Conservation (phyloP, 306 rosid species). For the Begonia loranthoides region DNA sequence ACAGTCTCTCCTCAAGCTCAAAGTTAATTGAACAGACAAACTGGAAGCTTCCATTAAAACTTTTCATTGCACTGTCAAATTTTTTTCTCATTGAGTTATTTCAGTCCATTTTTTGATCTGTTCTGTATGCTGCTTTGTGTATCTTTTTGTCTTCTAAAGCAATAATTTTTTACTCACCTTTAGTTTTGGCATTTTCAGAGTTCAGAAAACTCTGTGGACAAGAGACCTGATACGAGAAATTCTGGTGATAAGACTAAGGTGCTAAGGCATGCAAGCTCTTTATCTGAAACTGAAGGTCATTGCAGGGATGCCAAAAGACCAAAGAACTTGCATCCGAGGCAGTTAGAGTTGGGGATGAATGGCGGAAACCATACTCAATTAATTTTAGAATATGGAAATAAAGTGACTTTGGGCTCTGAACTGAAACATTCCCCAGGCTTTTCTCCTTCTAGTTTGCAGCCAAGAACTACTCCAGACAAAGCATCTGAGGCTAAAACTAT, state of each 20-base stretch:
- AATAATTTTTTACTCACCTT: constrained; percentile 4
- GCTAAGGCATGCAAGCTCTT: constrained; percentile 31
- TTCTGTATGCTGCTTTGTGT: background rate
- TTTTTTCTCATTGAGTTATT: too few species aligned
- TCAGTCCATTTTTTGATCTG: too few species aligned
- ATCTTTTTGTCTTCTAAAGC: background rate
- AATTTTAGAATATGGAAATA: constrained; percentile 12
- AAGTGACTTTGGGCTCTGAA: constrained; percentile 14
- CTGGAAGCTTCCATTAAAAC: too few species aligned
- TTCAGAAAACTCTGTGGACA: constrained; percentile 26
- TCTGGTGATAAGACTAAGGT: constrained; percentile 19
- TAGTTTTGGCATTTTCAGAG: constrained; percentile 19
- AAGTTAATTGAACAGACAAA: background rate
- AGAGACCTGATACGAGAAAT: constrained; percentile 18
- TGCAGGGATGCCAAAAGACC: constrained; percentile 41
- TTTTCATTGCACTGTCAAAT: too few species aligned
- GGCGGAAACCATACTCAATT: constrained; percentile 11
- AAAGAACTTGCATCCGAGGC: constrained; percentile 21
- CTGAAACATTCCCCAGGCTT: constrained; percentile 11
- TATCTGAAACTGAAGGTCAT: constrained; percentile 44
- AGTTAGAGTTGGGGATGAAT: constrained; percentile 2
- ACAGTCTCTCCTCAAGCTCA: background rate
- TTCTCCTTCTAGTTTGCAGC: constrained; percentile 9
- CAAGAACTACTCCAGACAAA: constrained; percentile 10
- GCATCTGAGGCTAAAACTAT: constrained; percentile 12